Base-by-base conservation (phyloP, 1,139 yeast genomes). In the Yamadazyma diospyri region DNA sequence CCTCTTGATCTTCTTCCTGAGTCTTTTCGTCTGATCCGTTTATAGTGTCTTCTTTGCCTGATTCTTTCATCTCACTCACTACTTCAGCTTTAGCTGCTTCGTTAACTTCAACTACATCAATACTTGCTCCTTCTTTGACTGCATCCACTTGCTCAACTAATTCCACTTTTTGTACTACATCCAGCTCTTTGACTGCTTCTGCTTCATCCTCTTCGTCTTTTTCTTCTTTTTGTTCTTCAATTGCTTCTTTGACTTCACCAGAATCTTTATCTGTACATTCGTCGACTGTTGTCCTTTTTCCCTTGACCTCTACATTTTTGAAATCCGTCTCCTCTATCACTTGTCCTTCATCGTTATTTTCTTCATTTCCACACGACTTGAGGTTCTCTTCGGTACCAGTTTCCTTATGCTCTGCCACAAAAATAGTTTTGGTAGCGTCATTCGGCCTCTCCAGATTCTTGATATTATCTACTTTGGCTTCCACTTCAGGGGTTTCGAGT, bases 401-500 rank as follows among this genome's bases (percentile, higher is more conserved):
- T n/a, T n/a, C n/a, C n/a, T n/a, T n/a, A n/a, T n/a, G n/a, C n/a
- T n/a, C n/a, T n/a, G n/a, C n/a, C n/a, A n/a, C n/a, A n/a, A n/a
- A n/a, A n/a, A n/a, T n/a, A n/a, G n/a, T n/a, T n/a, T n/a, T n/a
- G n/a, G n/a, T n/a, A n/a, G n/a, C n/a, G n/a, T n/a, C n/a, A n/a
- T n/a, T n/a, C n/a, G n/a, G n/a, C n/a, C n/a, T n/a, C n/a, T n/a
- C n/a, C n/a, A n/a, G n/a, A n/a, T n/a, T n/a, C n/a, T n/a, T n/a
- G n/a, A n/a, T n/a, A n/a, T n/a, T n/a, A n/a, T n/a, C n/a, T n/a
- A n/a, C n/a, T n/a, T n/a, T n/a, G n/a, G n/a, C n/a, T n/a, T n/a
- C n/a, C n/a, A n/a, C 35, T 25, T 33, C 33, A 9, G 38, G 25
- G 5, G 29, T 37, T 17, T 29, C 29, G 30, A 29, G 32, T 23